Evolutionary conservation across 176 grass and related monocot genomes (phyloP), one percentile per base, ranked within the genome.

Genomic region (Pontederia crassipes): DNA sequence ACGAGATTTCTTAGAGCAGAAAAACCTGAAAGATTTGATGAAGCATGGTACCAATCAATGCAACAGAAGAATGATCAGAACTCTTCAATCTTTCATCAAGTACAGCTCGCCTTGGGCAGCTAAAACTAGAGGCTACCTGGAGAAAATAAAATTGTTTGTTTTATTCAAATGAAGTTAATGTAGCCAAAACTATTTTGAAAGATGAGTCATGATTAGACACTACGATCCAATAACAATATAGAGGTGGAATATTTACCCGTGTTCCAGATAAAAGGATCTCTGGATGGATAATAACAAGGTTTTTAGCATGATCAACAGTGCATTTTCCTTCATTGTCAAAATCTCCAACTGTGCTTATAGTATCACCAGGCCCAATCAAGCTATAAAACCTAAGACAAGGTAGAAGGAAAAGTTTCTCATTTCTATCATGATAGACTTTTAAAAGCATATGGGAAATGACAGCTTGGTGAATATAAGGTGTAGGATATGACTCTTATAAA

Each of bases 21-120:
- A 59, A 49, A 97, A 97, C 92, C 92, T 97, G 87, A 80, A 97
- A 97, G 48, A 97, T 75, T 82, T 97, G 92, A 83, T 97, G 92
- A 70, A 97, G 92, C 81, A 97, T 72, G 63, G 81, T 97, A 80
- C 92, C 92, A 69, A 82, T 87, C 70, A 97, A 80, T 49, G 87
- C 87, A 46, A 57, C 78, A 72, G 62, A 82, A 53, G 84, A 82
- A 82, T 85, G 83, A 77, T 97, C 87, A 17, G 82, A 62, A 64
- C 70, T 76, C 78, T 88, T 97, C 73, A 97, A 65, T 75, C 92
- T 91, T 52, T 97, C 92, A 46, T 97, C 92, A 4, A 97, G 73
- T 57, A 91, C 81, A 60, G 84, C 82, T 85, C 87, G 84, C 80
- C 92, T 85, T 45, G 87, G 63, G 77, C 92, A 91, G 78, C 74